Conservation (phyloP, 257 asterid genomes). For the Avicennia marina region DNA sequence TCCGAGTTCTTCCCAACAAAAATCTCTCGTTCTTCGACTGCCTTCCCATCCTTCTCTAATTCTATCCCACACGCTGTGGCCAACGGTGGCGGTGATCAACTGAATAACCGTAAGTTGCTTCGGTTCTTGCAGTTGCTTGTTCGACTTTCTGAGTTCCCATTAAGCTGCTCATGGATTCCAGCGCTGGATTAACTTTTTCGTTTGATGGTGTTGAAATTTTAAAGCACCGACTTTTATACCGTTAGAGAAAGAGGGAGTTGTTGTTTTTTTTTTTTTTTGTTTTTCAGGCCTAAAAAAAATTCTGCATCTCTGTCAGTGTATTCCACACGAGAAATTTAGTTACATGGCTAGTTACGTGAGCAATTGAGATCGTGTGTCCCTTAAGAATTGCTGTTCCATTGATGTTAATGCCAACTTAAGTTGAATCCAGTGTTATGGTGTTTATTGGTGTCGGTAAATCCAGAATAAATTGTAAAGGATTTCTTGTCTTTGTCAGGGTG, state of each 20-base stretch:
- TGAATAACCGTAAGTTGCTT: constrained; percentile 8
- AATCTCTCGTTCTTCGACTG: too few relatives aligned
- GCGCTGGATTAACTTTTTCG: background rate
- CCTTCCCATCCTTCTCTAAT: too few relatives aligned
- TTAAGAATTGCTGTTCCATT: background rate
- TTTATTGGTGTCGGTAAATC: background rate
- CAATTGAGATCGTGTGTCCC: background rate
- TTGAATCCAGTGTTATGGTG: background rate
- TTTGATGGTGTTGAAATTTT: background rate
- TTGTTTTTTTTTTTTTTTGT: background rate
- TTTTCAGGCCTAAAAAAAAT: background rate
- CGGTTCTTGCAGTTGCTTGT: background rate
- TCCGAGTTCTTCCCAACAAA: too few relatives aligned
- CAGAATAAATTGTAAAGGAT: background rate
- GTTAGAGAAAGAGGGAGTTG: background rate
- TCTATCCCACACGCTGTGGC: too few relatives aligned
- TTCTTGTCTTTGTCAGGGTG: constrained; percentile 1
- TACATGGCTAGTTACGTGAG: background rate
- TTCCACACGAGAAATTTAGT: background rate
- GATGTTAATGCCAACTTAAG: background rate
- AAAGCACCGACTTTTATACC: background rate
- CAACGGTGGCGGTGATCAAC: background rate
- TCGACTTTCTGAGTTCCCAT: background rate
- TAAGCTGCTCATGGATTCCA: background rate
- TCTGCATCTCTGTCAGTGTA: constrained; percentile 8